A percentile compares a stretch with the other conserved stretches of the same genome.
phyloP scores from a whole-genome alignment of 2,329 filamentous ascomycete genomes.

The Sclerotinia minor region DNA sequence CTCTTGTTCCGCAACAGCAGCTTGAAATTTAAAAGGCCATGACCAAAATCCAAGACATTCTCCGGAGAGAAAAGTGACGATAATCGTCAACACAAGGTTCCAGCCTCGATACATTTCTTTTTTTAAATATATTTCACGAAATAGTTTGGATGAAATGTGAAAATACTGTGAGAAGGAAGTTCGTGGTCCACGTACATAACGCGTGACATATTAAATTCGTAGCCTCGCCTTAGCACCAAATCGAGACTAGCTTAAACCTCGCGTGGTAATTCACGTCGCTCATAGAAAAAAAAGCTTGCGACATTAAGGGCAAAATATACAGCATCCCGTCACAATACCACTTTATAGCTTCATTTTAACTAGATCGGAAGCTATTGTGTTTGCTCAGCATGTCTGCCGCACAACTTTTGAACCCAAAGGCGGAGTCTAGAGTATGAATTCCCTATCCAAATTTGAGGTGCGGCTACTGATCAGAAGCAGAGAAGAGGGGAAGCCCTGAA shows the following conservation, averaged over 20 bases:
- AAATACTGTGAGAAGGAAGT: constrained; percentile 2
- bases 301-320: constrained; percentile 20
- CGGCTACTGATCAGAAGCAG: constrained; percentile 51
- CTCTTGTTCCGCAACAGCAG: background rate
- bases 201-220: background rate
- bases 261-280: constrained; percentile 26
- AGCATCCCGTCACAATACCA: constrained; percentile 15
- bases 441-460: constrained; percentile 29
- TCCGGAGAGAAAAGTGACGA: constrained; percentile 31
- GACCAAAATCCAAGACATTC: constrained; percentile 39
- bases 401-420: constrained; percentile 97
- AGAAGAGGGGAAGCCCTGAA: constrained; percentile 93
- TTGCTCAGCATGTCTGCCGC: constrained; percentile 79
- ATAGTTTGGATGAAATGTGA: constrained; percentile 1
- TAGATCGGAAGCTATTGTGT: constrained; percentile 24
- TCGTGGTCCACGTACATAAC: constrained; percentile 2
- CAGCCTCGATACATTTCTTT: constrained; percentile 36
- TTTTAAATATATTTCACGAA: constrained; percentile 24
- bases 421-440: constrained; percentile 83
- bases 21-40: constrained; percentile 37
- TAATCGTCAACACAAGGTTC: constrained; percentile 31
- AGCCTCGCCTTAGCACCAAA: constrained; percentile 18
- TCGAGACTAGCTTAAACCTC: constrained; percentile 21
- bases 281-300: constrained; percentile 25
- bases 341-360: constrained; percentile 22